Conservation (phyloP, 139 green algal genomes). For the Nannochloris sp. region DNA sequence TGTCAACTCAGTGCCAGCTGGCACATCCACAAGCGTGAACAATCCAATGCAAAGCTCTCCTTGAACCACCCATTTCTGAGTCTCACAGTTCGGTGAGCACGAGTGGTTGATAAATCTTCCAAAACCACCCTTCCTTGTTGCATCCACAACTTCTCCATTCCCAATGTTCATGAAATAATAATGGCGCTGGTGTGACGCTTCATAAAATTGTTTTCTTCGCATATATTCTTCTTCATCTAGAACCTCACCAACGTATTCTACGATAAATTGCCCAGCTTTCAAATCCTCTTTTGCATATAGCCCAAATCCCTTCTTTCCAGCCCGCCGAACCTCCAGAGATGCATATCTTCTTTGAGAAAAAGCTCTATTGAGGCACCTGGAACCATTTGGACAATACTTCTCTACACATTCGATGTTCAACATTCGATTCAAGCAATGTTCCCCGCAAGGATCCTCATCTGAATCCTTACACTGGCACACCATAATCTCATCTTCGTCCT, state of each 20-base stretch:
- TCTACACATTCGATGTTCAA: slow-evolving; percentile 86
- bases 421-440: slow-evolving; percentile 90
- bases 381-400: slow-evolving; percentile 81
- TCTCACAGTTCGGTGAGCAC: slow-evolving; percentile 96
- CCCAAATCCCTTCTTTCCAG: slow-evolving; percentile 82
- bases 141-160: slow-evolving; percentile 95
- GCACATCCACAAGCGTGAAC: slow-evolving; percentile 62
- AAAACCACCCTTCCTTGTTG: slow-evolving; percentile 79
- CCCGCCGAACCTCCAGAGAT: slow-evolving; percentile 64
- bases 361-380: slow-evolving; percentile 86
- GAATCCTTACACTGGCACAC: slow-evolving; percentile 78
- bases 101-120: slow-evolving; percentile 97
- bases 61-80: slow-evolving; percentile 94
- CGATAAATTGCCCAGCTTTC: slow-evolving; percentile 80
- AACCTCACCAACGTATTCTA: slow-evolving; percentile 97
- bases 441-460: slow-evolving; percentile 56
- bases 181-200: slow-evolving; percentile 69
- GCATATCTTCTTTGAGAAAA: slow-evolving; percentile 78
- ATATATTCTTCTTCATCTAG: slow-evolving; percentile 92
- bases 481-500: slow-evolving; percentile 91
- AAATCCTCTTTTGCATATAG: slow-evolving; percentile 69
- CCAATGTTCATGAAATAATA: slow-evolving; percentile 99
- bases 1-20: slow-evolving; percentile 77
- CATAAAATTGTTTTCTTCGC: slow-evolving; percentile 74
- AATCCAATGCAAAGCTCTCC: slow-evolving; percentile 95